phyloP scores from a whole-genome alignment of 176 grass and related monocot genomes.

The Tillandsia leiboldiana region DNA sequence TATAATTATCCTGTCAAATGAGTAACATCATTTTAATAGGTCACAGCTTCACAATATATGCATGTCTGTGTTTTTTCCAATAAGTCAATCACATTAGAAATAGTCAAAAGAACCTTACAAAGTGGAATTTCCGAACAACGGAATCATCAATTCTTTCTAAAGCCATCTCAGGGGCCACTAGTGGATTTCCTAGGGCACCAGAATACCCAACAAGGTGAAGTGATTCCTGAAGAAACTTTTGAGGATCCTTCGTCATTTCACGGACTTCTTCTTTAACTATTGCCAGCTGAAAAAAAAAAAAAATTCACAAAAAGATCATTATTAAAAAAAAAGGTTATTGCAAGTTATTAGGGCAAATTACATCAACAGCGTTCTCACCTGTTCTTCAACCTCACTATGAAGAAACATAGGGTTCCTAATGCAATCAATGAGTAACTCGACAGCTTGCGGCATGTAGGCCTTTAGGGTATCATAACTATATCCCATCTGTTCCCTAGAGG shows the following conservation, averaged over 20 bases:
- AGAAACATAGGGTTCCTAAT: conserved; percentile 65
- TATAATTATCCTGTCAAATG: conserved; percentile 57
- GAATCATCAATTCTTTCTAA: conserved; percentile 28
- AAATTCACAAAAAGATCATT: conserved; percentile 6
- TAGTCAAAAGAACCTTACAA: conserved; percentile 26
- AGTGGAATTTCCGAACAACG: conserved; percentile 54
- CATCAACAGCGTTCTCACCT: conserved; percentile 30
- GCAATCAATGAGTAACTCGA: conserved; percentile 66
- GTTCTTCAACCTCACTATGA: conserved; percentile 46
- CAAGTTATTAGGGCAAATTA: background rate
- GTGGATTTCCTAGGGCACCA: conserved; percentile 57
- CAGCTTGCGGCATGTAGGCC: conserved; percentile 43
- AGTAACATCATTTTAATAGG: background rate
- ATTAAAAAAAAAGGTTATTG: conserved; percentile 3
- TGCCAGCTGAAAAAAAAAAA: conserved; percentile 39
- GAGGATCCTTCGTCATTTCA: conserved; percentile 37
- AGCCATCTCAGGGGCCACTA: conserved; percentile 40
- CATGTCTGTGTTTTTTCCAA: background rate
- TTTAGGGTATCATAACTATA: conserved; percentile 80
- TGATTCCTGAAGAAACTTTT: conserved; percentile 53
- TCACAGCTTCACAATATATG: background rate
- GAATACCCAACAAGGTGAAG: conserved; percentile 60
- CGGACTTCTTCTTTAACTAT: conserved; percentile 43
- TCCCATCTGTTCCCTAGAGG: conserved; percentile 68
- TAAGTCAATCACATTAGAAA: background rate